Percentiles rank a stretch among this genome's conserved stretches.
These are phyloP conservation scores for Mortierella sp. DNA, from an alignment of 371 early-diverging fungal genomes.

Conservation along the genomic window DNA sequence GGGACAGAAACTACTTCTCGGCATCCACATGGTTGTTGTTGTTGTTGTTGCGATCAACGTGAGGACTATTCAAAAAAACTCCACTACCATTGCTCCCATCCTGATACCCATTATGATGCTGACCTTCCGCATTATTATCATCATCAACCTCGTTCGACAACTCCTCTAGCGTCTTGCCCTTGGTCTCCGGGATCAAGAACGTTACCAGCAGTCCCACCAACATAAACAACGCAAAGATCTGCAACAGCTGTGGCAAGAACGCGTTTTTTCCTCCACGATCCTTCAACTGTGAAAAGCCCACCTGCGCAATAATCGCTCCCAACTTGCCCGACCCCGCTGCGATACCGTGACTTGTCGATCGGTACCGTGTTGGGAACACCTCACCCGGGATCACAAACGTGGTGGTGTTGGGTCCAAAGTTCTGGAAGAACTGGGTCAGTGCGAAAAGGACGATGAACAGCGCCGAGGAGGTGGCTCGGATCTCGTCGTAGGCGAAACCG, in stretches of 20 bases:
- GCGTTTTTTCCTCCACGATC: slow-evolving; percentile 76
- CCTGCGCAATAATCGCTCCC: slow-evolving; percentile 85
- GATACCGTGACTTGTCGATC: slow-evolving; percentile 90
- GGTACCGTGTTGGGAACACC: slow-evolving; percentile 87
- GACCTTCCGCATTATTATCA: neutral
- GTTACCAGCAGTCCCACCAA: slow-evolving; percentile 59
- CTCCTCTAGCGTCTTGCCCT: slow-evolving; percentile 71
- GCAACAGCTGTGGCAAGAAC: slow-evolving; percentile 61
- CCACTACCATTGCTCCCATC: neutral
- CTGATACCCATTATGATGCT: neutral
- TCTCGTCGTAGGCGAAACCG: slow-evolving; percentile 69
- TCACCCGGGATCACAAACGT: slow-evolving; percentile 90
- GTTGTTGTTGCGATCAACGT: neutral
- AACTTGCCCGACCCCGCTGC: slow-evolving; percentile 89
- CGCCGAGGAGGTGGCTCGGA: slow-evolving; percentile 58
- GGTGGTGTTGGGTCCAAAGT: slow-evolving; percentile 91
- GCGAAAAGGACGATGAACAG: slow-evolving; percentile 82
- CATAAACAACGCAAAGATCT: slow-evolving; percentile 64
- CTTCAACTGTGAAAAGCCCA: slow-evolving; percentile 80
- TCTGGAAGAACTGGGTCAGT: slow-evolving; percentile 87
- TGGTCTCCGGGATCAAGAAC: slow-evolving; percentile 38
- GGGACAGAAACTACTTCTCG: slow-evolving; percentile 1
- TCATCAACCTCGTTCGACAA: slow-evolving; percentile 22
- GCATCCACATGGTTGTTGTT: slow-evolving; percentile 1
- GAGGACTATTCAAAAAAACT: neutral